phyloP scores from a whole-genome alignment of 2,329 filamentous ascomycete genomes.

The Fusarium torreyae region DNA sequence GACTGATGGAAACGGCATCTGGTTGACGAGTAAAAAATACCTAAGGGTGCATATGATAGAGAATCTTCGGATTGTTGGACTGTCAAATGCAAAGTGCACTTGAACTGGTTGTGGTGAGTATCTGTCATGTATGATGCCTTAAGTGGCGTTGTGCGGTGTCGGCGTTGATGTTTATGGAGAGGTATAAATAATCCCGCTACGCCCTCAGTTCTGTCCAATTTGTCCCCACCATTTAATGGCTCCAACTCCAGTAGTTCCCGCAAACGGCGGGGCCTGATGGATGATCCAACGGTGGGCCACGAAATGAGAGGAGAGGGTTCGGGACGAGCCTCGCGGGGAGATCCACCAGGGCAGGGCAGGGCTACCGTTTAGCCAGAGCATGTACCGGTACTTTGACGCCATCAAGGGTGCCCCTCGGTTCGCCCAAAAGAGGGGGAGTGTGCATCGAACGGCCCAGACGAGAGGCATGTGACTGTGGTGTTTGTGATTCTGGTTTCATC shows the following conservation, averaged over 20 bases:
- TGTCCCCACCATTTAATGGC: conserved; percentile 21
- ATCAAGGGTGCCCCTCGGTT: conserved; percentile 28
- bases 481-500: conserved; percentile 32
- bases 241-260: conserved; percentile 31
- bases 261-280: conserved; percentile 15
- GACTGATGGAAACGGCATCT: conserved; percentile 1
- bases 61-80: neutral
- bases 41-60: conserved; percentile 1
- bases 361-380: conserved; percentile 2
- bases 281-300: conserved; percentile 9
- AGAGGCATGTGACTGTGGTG: conserved; percentile 38
- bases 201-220: neutral
- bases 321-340: conserved; percentile 41
- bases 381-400: conserved; percentile 35
- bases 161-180: conserved; percentile 4
- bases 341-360: conserved; percentile 8
- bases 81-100: neutral
- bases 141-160: neutral
- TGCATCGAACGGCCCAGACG: conserved; percentile 29
- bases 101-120: neutral
- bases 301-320: conserved; percentile 29
- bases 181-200: neutral
- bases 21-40: neutral
- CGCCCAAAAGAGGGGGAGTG: conserved; percentile 32
- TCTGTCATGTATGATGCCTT: neutral